These are phyloP conservation scores for Allantophomopsis lycopodina DNA, from an alignment of 2,329 filamentous ascomycete genomes.

Conservation along the genomic window DNA sequence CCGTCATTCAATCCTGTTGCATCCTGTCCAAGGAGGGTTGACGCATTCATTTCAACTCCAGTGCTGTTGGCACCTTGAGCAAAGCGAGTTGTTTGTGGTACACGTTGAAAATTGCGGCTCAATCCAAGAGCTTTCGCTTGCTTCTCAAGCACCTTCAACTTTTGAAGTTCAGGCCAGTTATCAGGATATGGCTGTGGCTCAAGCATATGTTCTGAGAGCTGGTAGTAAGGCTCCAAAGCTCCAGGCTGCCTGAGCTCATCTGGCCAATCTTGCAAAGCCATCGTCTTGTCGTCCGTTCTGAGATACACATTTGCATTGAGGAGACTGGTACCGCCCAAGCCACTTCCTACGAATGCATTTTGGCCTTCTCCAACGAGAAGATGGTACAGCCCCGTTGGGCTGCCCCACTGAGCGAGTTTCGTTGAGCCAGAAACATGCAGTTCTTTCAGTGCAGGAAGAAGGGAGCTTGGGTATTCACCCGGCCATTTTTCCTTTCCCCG, in stretches of 20 bases:
- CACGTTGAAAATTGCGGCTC: constrained; percentile 37
- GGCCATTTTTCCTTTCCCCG: constrained; percentile 52
- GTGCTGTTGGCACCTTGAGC: constrained; percentile 42
- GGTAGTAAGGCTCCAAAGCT: constrained; percentile 38
- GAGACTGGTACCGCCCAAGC: constrained; percentile 51
- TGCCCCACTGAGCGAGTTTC: constrained; percentile 29
- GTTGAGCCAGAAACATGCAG: constrained; percentile 40
- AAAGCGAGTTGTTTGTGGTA: constrained; percentile 51
- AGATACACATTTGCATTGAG: constrained; percentile 57
- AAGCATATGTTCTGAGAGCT: constrained; percentile 39
- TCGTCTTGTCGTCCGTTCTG: constrained; percentile 37
- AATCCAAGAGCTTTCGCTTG: constrained; percentile 39
- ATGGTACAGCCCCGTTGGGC: constrained; percentile 49
- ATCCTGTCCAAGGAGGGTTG: constrained; percentile 47
- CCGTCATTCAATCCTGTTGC: constrained; percentile 52
- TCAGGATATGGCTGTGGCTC: constrained; percentile 43
- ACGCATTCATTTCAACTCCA: constrained; percentile 50
- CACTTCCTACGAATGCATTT: constrained; percentile 31
- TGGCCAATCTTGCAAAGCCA: constrained; percentile 43
- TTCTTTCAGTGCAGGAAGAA: constrained; percentile 31
- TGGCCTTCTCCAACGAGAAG: constrained; percentile 48
- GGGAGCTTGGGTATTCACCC: constrained; percentile 43
- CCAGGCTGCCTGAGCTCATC: constrained; percentile 33
- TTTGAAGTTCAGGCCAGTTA: constrained; percentile 40
- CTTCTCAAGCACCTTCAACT: constrained; percentile 39